Conservation (phyloP, 2,329 filamentous ascomycete genomes). For the Tothia fuscella region DNA sequence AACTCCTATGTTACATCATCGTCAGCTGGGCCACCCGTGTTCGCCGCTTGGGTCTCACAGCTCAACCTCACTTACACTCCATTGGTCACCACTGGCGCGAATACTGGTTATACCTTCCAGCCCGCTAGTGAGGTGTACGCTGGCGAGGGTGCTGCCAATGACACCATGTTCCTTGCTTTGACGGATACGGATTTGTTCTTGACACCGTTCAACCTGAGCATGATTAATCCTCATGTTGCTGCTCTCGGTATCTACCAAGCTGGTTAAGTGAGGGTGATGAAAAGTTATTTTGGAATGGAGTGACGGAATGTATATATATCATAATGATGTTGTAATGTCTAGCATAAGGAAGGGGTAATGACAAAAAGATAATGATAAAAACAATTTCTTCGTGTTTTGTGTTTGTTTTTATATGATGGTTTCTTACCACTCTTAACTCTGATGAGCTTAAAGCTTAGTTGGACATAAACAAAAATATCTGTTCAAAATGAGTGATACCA, state of each 20-base stretch:
- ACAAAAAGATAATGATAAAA: neutral
- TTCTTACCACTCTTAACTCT: too few species aligned
- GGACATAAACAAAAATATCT: too few species aligned
- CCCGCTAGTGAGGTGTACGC: conserved; percentile 56
- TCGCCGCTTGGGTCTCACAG: conserved; percentile 66
- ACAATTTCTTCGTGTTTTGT: too few species aligned
- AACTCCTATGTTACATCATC: conserved; percentile 64
- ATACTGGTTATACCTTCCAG: conserved; percentile 57
- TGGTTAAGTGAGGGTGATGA: conserved; percentile 36
- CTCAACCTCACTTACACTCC: conserved; percentile 44
- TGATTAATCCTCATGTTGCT: conserved; percentile 65
- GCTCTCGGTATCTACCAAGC: conserved; percentile 68
- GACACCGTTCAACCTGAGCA: conserved; percentile 64
- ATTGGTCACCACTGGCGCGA: conserved; percentile 51
- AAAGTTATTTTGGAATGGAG: neutral
- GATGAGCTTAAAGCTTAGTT: too few species aligned
- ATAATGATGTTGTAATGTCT: too few species aligned
- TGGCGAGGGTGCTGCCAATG: conserved; percentile 59
- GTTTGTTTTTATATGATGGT: too few species aligned
- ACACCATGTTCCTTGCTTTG: conserved; percentile 67
- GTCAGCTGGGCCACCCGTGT: conserved; percentile 46
- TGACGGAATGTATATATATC: neutral
- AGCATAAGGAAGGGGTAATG: neutral
- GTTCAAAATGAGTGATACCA: too few species aligned
- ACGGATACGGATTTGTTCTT: conserved; percentile 57